phyloP scores from a whole-genome alignment of 2,329 filamentous ascomycete genomes.

The Lanzia echinophila region DNA sequence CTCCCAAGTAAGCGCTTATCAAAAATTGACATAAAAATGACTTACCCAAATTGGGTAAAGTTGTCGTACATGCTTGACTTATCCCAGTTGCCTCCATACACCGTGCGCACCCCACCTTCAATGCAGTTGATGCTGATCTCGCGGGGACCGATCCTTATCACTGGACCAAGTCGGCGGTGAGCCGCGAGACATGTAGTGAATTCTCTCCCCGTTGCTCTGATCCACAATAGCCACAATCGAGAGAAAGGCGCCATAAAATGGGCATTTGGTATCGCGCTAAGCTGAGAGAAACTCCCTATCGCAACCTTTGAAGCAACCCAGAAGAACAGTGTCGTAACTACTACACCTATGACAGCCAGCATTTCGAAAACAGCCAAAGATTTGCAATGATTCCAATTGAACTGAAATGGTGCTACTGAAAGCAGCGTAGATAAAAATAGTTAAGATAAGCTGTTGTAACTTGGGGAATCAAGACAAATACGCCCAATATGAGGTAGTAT shows the following conservation, averaged over 20 bases:
- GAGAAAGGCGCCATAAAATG: not conserved
- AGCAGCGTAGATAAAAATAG: too few relatives aligned
- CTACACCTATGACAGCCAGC: too few relatives aligned
- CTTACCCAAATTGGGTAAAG: constrained; percentile 5
- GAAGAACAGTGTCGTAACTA: too few relatives aligned
- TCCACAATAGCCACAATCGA: not conserved
- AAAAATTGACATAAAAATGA: not conserved
- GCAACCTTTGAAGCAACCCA: too few relatives aligned
- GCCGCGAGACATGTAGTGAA: not conserved
- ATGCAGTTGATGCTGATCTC: constrained; percentile 1
- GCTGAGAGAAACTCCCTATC: too few relatives aligned
- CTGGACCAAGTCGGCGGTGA: not conserved
- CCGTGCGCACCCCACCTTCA: not conserved
- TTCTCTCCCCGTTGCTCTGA: not conserved
- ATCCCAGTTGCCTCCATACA: not conserved
- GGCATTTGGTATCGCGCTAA: not conserved
- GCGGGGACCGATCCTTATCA: not conserved
- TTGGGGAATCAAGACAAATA: too few relatives aligned
- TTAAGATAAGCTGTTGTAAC: too few relatives aligned
- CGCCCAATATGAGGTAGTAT: too few relatives aligned
- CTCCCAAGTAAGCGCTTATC: not conserved
- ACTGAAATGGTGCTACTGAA: too few relatives aligned
- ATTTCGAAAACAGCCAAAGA: too few relatives aligned
- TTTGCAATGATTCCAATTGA: too few relatives aligned
- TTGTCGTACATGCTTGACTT: not conserved